Evolutionary conservation across 495 filamentous ascomycete genomes (phyloP), one percentile per base, ranked within the genome.

Genomic region (Wilcoxina mikolae): DNA sequence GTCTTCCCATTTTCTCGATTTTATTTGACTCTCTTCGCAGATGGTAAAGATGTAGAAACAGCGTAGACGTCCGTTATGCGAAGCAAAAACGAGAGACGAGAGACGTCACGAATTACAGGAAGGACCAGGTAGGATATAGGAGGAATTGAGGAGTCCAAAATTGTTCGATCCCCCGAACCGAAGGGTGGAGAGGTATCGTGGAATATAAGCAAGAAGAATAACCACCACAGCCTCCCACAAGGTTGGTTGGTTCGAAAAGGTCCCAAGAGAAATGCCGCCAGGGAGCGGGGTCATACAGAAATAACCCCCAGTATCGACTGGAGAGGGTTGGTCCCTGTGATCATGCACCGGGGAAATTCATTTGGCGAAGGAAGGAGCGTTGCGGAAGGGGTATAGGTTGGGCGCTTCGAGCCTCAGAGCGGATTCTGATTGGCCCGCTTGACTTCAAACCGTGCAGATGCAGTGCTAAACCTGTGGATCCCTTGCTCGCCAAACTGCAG

Each of bases 1-100:
- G 80, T 65, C 80, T 86, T 68, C 91, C 91, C 91, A 98, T 98
- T 62, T 64, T 76, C 68, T 35, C 59, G 22, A 46, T 51, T 60
- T 35, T 29, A n/a, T 28, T 33, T 39, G 35, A 15, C 2, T 39
- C 20, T 5, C n/a, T n/a, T n/a, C n/a, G n/a, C n/a, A n/a, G n/a
- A n/a, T n/a, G n/a, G n/a, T n/a, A n/a, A n/a, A n/a, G 39, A 43
- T 43, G 39, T 43, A 5, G 39, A 43, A 7, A 35, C 7, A 15
- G 31, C 31, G 31, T 15, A 35, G 31, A 7, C n/a, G n/a, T n/a
- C n/a, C n/a, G n/a, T n/a, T n/a, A n/a, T 35, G 31, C 31, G 31
- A 15, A 35, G 31, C 7, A 35, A 15, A 7, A 7, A 35, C 39
- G 17, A 43, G 39, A 43, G 10, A 18, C 7, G 17, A 20, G 39